Evolutionary conservation across 2,329 filamentous ascomycete species (phyloP).

Genomic region (Arthrobotrys conoides): DNA sequence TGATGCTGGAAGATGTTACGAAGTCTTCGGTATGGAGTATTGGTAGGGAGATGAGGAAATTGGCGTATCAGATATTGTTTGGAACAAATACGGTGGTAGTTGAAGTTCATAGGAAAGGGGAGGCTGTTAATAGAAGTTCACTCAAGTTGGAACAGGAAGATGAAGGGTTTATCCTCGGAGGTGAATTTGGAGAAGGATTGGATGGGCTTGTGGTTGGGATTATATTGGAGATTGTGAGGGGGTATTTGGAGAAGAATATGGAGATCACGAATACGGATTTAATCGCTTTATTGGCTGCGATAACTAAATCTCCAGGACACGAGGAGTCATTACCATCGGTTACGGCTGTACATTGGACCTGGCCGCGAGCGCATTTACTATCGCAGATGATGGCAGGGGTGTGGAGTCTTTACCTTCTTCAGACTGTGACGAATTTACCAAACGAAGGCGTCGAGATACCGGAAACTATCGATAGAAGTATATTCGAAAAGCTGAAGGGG

Average conservation of each 20-base stretch:
- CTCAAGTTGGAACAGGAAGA: neutral
- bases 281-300: slow-evolving; percentile 31
- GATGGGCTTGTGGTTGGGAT: neutral
- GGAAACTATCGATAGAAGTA: no score
- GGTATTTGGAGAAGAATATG: slow-evolving; percentile 2
- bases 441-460: neutral
- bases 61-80: slow-evolving; percentile 33
- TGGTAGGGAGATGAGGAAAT: slow-evolving; percentile 5
- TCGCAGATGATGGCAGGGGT: slow-evolving; percentile 34
- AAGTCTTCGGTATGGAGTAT: slow-evolving; percentile 39
- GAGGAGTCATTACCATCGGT: neutral
- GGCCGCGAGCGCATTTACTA: slow-evolving; percentile 35
- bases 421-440: neutral
- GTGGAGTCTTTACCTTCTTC: slow-evolving; percentile 39
- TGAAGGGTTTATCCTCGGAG: neutral
- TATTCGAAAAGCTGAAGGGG: neutral
- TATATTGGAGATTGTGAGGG: slow-evolving; percentile 15
- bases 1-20: slow-evolving; percentile 35
- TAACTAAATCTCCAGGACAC: neutral
- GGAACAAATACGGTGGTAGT: neutral
- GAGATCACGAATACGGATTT: slow-evolving; percentile 11
- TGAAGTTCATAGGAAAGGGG: slow-evolving; percentile 39
- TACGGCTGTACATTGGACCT: slow-evolving; percentile 30
- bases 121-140: slow-evolving; percentile 1
- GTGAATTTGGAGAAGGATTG: neutral